Evolutionary conservation across 768 basidiomycete species (phyloP).

Genomic region (Pleurotus tuber-regium): DNA sequence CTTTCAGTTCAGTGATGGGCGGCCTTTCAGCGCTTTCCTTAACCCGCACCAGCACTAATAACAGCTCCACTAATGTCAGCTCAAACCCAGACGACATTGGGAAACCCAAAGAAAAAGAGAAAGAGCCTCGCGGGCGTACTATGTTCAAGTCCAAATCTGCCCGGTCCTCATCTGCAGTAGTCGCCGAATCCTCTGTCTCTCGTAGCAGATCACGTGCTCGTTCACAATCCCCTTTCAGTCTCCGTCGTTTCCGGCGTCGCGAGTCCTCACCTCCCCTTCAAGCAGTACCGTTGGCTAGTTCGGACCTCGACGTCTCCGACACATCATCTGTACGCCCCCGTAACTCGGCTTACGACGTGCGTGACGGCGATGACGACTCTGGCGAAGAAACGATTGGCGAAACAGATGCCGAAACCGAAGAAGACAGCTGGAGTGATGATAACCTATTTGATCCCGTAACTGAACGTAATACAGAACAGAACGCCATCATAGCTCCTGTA

Average conservation of each 20-base stretch:
- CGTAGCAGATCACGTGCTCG: slow-evolving; percentile 60
- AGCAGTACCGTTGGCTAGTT: slow-evolving; percentile 55
- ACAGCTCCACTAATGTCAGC: slow-evolving; percentile 28
- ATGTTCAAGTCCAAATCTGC: slow-evolving; percentile 41
- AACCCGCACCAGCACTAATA: slow-evolving; percentile 44
- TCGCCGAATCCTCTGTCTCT: slow-evolving; percentile 37
- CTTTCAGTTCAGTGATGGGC: slow-evolving; percentile 70
- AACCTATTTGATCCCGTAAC: slow-evolving; percentile 76
- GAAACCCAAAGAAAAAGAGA: slow-evolving; percentile 32
- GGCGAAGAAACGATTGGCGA: slow-evolving; percentile 57
- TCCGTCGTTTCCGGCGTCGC: slow-evolving; percentile 62
- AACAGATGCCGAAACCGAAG: slow-evolving; percentile 56
- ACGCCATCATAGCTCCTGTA: slow-evolving; percentile 50
- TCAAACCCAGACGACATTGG: slow-evolving; percentile 28
- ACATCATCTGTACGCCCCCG: slow-evolving; percentile 57
- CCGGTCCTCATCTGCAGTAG: slow-evolving; percentile 50
- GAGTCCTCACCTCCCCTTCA: slow-evolving; percentile 57
- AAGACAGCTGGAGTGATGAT: slow-evolving; percentile 58
- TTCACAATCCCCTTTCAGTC: slow-evolving; percentile 77
- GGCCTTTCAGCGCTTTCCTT: slow-evolving; percentile 65
- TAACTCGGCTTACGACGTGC: slow-evolving; percentile 52
- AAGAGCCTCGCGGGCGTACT: slow-evolving; percentile 52
- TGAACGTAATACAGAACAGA: slow-evolving; percentile 84
- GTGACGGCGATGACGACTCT: slow-evolving; percentile 38
- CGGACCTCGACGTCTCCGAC: slow-evolving; percentile 60